Base-by-base conservation (phyloP, 176 grass and related monocot genomes). In the Bothriochloa decipiens region DNA sequence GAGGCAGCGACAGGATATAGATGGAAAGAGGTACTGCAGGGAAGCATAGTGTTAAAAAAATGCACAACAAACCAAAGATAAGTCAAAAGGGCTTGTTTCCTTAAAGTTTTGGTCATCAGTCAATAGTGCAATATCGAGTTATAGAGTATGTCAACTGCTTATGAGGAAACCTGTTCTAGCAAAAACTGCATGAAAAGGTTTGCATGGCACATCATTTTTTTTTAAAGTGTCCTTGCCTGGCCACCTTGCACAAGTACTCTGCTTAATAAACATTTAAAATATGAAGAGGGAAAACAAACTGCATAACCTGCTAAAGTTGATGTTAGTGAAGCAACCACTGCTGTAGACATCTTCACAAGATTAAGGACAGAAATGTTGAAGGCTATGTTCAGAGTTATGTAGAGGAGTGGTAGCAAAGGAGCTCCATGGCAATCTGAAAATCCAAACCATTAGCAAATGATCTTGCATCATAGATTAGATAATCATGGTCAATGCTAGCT, bases 341-440 rank as follows among this genome's bases (percentile, higher is more conserved):
- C 96, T 29, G 93, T 92, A 79, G 96, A 93, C 83, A 96, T 89
- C 89, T 98, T 98, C 81, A 98, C 91, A 61, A 98, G 88, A 92
- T 90, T 90, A 78, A 96, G 86, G 70, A 90, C 25, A 78, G 93
- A 92, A 83, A 99, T 94, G 84, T 96, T 99, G 91, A 99, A 99
- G 46, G 87, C 89, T 84, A 99, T 94, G 82, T 99, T 99, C 86
- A 82, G 74, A 77, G 72, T 68, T 68, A 98, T 95, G 85, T 92
- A 96, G 25, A 99, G 78, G 26, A 96, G 65, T 83, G 93, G 93
- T 68, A 95, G 83, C 23, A 92, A 83, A 73, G 92, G 91, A 65
- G 95, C 92, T 76, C 92, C 95, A 87, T 86, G 81, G 47, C 95
- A 98, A 80, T 87, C 95, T 98, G 91, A 81, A 94, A 86, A 87